A percentile compares a stretch with the other conserved stretches of the same genome.
phyloP scores from a whole-genome alignment of 2,329 filamentous ascomycete genomes.

The Aspergillus fumigatiaffinis region DNA sequence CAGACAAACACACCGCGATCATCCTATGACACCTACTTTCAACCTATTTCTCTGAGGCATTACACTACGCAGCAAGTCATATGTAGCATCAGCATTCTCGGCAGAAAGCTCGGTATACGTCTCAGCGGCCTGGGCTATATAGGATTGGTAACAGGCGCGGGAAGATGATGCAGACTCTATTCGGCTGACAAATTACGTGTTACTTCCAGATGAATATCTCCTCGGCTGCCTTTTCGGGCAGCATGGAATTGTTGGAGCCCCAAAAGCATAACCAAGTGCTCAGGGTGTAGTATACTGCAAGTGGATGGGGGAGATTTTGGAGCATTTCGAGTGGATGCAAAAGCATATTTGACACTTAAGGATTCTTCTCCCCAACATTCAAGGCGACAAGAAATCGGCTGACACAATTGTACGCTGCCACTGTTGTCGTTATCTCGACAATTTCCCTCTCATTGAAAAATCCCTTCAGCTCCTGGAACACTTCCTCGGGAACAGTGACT shows the following conservation, averaged over 20 bases:
- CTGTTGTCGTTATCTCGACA: conserved; percentile 75
- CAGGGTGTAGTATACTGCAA: too few species aligned
- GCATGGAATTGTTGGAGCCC: too few species aligned
- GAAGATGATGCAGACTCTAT: neutral
- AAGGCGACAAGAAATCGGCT: conserved; percentile 78
- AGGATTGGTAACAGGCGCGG: neutral
- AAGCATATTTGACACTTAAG: conserved; percentile 6
- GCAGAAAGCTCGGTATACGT: neutral
- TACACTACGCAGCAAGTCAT: too few species aligned
- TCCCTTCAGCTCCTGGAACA: conserved; percentile 61
- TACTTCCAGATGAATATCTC: neutral
- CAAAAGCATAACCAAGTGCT: too few species aligned
- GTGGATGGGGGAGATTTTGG: neutral
- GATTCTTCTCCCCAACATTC: conserved; percentile 54
- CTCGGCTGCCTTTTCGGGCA: neutral
- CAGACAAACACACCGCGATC: neutral
- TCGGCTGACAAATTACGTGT: neutral
- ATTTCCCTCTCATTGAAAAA: conserved; percentile 67
- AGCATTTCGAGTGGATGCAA: neutral
- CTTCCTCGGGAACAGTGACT: conserved; percentile 64
- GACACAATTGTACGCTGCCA: conserved; percentile 80
- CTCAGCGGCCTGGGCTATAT: neutral
- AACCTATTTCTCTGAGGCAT: neutral
- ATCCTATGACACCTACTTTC: neutral
- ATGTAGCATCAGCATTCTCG: neutral